Evolutionary conservation across 768 basidiomycete species (phyloP).

Genomic region (Clavaria fumosa): DNA sequence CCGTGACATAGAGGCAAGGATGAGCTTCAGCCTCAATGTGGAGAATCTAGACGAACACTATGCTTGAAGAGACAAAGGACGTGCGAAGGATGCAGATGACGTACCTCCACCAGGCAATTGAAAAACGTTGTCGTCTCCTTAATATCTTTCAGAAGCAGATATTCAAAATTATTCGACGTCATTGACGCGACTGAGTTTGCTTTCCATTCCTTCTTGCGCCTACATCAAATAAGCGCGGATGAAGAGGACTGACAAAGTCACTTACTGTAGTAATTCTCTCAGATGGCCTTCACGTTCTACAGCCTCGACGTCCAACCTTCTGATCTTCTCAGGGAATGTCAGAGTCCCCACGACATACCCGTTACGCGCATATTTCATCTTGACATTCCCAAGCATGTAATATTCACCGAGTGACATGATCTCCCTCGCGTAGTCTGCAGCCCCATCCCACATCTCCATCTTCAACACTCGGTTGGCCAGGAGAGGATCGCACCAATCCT

Average conservation of each 20-base stretch:
- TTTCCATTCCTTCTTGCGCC: conserved; percentile 36
- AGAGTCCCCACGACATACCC: conserved; percentile 42
- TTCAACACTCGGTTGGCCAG: conserved; percentile 32
- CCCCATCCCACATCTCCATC: conserved; percentile 44
- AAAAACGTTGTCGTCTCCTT: conserved; percentile 28
- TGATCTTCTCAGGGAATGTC: conserved; percentile 26
- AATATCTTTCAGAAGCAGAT: conserved; percentile 34
- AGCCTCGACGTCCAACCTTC: conserved; percentile 26
- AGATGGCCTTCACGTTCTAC: conserved; percentile 23
- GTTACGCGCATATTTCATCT: conserved; percentile 23
- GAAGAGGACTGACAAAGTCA: conserved; percentile 6
- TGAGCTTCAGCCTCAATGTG: conserved; percentile 17
- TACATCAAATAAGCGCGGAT: conserved; percentile 12
- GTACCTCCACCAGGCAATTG: conserved; percentile 45
- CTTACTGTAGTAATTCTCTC: conserved; percentile 37
- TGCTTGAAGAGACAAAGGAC: conserved; percentile 13
- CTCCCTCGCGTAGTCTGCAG: conserved; percentile 23
- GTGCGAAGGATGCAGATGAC: not conserved
- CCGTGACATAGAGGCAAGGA: conserved; percentile 43
- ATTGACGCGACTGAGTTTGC: conserved; percentile 9
- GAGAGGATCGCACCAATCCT: conserved; percentile 31
- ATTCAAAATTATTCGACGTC: conserved; percentile 19
- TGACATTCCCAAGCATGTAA: conserved; percentile 38
- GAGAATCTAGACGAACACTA: conserved; percentile 30
- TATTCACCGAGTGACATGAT: conserved; percentile 37